Percentiles rank a stretch among this genome's conserved stretches.
These are phyloP conservation scores for Diplodia intermedia DNA, from an alignment of 2,329 filamentous ascomycete genomes.

Conservation along the genomic window DNA sequence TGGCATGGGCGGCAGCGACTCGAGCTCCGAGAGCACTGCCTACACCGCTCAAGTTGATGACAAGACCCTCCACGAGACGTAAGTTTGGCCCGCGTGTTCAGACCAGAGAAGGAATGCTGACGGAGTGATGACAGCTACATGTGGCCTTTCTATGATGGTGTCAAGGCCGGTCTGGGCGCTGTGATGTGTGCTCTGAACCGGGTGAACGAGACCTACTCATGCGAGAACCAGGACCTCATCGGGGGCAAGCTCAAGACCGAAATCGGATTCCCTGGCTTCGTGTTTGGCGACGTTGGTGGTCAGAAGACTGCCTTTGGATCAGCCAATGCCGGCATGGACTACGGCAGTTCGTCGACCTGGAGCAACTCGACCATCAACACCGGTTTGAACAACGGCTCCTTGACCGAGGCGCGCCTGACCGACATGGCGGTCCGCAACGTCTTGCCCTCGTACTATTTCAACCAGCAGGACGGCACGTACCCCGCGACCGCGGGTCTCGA, in stretches of 20 bases:
- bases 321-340: slow-evolving; percentile 42
- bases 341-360: slow-evolving; percentile 24
- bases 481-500: slow-evolving; percentile 45
- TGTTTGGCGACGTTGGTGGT: slow-evolving; percentile 39
- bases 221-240: slow-evolving; percentile 54
- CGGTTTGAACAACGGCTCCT: slow-evolving; percentile 50
- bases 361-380: slow-evolving; percentile 45
- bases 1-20: neutral
- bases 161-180: slow-evolving; percentile 74
- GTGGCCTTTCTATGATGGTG: slow-evolving; percentile 79
- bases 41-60: slow-evolving; percentile 77
- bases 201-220: slow-evolving; percentile 53
- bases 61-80: slow-evolving; percentile 73
- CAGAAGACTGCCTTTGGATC: slow-evolving; percentile 41
- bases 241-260: slow-evolving; percentile 59
- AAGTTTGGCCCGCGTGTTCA: neutral
- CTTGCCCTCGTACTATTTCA: slow-evolving; percentile 54
- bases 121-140: slow-evolving; percentile 53
- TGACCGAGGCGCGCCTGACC: slow-evolving; percentile 51
- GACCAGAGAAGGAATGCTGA: neutral
- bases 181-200: slow-evolving; percentile 77
- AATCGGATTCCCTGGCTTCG: slow-evolving; percentile 47
- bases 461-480: slow-evolving; percentile 53
- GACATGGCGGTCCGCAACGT: slow-evolving; percentile 58
- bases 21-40: slow-evolving; percentile 60